Conservation (phyloP, 1,139 yeast species). For the Geotrichum fermentans region DNA sequence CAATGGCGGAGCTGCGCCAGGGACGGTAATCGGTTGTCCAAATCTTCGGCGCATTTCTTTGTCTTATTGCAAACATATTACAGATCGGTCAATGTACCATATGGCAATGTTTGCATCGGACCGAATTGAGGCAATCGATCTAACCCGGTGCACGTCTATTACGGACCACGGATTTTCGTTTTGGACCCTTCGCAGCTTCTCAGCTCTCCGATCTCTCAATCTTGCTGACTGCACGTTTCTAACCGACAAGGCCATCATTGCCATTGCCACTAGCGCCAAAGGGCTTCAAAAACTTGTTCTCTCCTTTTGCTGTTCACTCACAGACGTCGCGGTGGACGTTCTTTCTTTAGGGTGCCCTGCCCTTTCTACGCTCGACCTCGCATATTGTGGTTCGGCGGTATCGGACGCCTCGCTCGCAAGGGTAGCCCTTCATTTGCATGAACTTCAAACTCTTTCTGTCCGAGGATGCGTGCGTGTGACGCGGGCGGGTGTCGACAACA, state of each 20-base stretch:
- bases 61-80: conserved; percentile 69
- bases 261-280: conserved; percentile 58
- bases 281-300: conserved; percentile 53
- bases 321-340: conserved; percentile 63
- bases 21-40: conserved; percentile 50
- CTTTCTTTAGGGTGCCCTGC: conserved; percentile 60
- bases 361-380: conserved; percentile 51
- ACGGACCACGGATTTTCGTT: conserved; percentile 67
- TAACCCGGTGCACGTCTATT: conserved; percentile 71
- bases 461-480: conserved; percentile 74
- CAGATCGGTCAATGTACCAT: conserved; percentile 63
- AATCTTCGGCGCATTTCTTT: conserved; percentile 50
- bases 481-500: conserved; percentile 64
- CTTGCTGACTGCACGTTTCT: conserved; percentile 70
- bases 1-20: conserved; percentile 15
- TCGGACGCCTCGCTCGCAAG: conserved; percentile 64
- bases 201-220: conserved; percentile 48
- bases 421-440: conserved; percentile 50
- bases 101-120: conserved; percentile 55
- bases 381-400: conserved; percentile 77
- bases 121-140: conserved; percentile 52
- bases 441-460: conserved; percentile 47
- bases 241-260: conserved; percentile 58
- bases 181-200: conserved; percentile 55
- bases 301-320: conserved; percentile 70